Evolutionary conservation across 2,329 filamentous ascomycete genomes (phyloP), one percentile per base, ranked within the genome.

Genomic region (Fusarium abutilonis): DNA sequence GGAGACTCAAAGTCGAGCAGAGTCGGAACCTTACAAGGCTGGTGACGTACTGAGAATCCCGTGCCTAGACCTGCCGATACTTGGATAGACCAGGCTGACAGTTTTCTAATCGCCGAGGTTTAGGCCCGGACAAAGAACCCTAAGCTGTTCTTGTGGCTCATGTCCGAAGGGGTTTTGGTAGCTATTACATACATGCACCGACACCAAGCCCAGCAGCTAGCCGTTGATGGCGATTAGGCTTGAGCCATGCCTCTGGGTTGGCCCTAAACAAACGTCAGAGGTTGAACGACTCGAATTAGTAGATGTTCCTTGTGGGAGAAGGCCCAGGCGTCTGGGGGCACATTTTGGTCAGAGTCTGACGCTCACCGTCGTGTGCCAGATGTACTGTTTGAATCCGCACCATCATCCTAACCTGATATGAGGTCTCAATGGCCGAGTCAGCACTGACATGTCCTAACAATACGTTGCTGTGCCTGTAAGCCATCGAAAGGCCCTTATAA

Each of bases 391-490:
- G 43, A 52, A 31, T 55, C 60, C 58, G 44, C 58, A 49, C 35
- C 58, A 17, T 34, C 48, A 46, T 36, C 58, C 52, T 38, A 29
- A 19, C 58, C 40, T 34, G n/a, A 42, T 44, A n/a, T 36, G 39
- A 44, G 56, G 56, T 47, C 49, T 64, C 58, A 45, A 38, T 31
- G 40, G 28, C 35, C 61, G 52, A 65, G 56, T 54, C 56, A 62
- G 49, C 52, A 45, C 23, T 47, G 31, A 63, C 43, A 59, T 58
- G 41, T 65, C 17, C 21, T n/a, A 43, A 64, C 63, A 56, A 65
- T 55, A 64, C 62, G 56, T 65, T 64, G 63, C 61, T 23, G 49
- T 52, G n/a, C 35, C 44, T 54, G 36, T 39, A 43, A 56, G 39
- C 34, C 31, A 29, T 56, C 21, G 40, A 32, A 50, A 57, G 60